Evolutionary conservation across 1,139 yeast species (phyloP), one percentile per base, ranked within the genome.

Genomic region (Hyphopichia buzzinii): DNA sequence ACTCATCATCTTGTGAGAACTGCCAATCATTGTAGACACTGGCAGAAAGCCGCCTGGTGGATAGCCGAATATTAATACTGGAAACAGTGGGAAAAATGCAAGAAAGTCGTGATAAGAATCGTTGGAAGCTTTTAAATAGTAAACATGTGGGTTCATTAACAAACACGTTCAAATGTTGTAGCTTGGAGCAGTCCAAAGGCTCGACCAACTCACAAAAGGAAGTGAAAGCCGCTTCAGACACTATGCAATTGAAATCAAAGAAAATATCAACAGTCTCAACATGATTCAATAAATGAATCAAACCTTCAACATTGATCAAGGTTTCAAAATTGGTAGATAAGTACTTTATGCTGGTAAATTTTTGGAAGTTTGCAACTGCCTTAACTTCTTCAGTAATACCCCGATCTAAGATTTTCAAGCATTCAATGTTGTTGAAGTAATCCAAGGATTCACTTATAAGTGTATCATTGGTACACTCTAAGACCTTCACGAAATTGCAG

Each of bases 401-500:
- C 14, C 39, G 31, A 35, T 55, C 59, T 13, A 64, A 41, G 4
- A 63, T 41, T 38, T 56, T 58, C 26, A 64, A 43, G 15, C 38
- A 37, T 14, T 34, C 36, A 6, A 61, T 19, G 14, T 45, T 43
- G 15, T 54, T 50, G 36, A 62, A 63, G 4, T 44, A 24, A 10
- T 28, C 30, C 11, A 56, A 35, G 19, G 47, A 54, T 4, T 44
- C 41, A 11, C 46, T 46, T 12, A 37, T 40, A 5, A 62, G 34
- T 4, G 45, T 33, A 2, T 44, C 42, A 29, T 54, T 59, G 31
- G 52, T 57, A 42, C 64, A 52, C 40, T 63, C 70, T 15, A 64
- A 44, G 34, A 51, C 50, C 0, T 46, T 43, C 5, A 59, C 50
- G 37, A 42, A 60, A 27, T 54, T 48, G 35, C 51, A 47, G 28